Evolutionary conservation across 305 asterid genomes (phyloP), one percentile per base, ranked within the genome.

Genomic region (Solanum aculeatissimum): DNA sequence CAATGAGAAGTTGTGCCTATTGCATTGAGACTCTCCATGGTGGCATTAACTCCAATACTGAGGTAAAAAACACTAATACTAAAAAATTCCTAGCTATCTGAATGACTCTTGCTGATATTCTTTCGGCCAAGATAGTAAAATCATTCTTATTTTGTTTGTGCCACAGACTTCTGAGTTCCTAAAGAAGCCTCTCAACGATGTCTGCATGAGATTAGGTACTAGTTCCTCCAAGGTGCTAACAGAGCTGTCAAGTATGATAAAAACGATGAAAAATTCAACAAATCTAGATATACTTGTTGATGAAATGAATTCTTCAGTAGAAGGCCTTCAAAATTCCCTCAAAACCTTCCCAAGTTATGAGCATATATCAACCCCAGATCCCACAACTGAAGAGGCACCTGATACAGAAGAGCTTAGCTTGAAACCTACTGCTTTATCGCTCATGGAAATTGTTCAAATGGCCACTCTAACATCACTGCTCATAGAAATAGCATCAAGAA

Each of bases 401-500:
- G 57, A 35, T 74, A 47, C 83, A 19, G 87, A 62, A 60, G 90
- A 89, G 75, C 40, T 88, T 25, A 19, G 83, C 18, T 27, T 65
- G 70, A 69, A 47, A 84, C 66, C 87, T 25, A 23, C 47, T 2
- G 65, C 84, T 3, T 86, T 89, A 21, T 86, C 90, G 3, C 89
- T 94, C 9, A 87, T 87, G 81, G 92, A 92, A 74, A 88, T 92
- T 65, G 88, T 93, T 83, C 97, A 97, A 54, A 80, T 93, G 69
- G 88, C 91, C 71, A 91, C 94, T 10, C 63, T 88, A 53, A 89
- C 96, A 9, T 90, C 95, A 23, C 83, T 92, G 89, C 62, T 93
- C 84, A 84, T 89, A 53, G 98, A 95, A 89, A 91, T 94, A 42
- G 94, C 94, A 70, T 87, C 88, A 82, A 90, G 98, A 88, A 91